A percentile compares a stretch with the other conserved stretches of the same genome.
Conservation (phyloP, 2,329 filamentous ascomycete species). For the Alternaria sp. region DNA sequence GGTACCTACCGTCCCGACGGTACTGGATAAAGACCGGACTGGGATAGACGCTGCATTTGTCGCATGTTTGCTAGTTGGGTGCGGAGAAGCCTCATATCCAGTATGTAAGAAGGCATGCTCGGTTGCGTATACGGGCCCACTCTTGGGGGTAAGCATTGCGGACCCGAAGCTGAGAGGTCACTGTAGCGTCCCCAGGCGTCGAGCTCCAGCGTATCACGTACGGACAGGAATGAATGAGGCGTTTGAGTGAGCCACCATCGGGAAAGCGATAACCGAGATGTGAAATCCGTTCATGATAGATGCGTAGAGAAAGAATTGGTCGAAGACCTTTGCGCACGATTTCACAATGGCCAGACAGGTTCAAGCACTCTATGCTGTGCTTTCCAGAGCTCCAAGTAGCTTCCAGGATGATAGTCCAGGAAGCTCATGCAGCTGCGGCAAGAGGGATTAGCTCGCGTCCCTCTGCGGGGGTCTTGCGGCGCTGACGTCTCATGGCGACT, state of each 20-base stretch:
- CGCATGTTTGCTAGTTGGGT: constrained; percentile 21
- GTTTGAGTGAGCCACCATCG: neutral
- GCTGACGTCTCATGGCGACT: constrained; percentile 21
- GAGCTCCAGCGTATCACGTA: constrained; percentile 12
- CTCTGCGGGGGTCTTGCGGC: constrained; percentile 27
- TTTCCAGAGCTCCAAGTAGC: constrained; percentile 11
- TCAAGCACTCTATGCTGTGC: constrained; percentile 16
- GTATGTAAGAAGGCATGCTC: constrained; percentile 19
- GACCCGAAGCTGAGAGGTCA: constrained; percentile 26
- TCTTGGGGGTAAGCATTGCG: constrained; percentile 27
- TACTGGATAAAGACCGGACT: constrained; percentile 21
- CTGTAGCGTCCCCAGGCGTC: constrained; percentile 2
- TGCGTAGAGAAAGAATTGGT: neutral
- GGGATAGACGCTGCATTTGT: constrained; percentile 29
- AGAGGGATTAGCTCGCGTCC: constrained; percentile 12
- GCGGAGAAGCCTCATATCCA: constrained; percentile 31
- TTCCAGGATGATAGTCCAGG: constrained; percentile 9
- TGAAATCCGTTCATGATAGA: neutral
- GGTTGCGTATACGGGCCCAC: constrained; percentile 21
- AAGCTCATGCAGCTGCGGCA: constrained; percentile 13
- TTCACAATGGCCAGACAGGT: neutral
- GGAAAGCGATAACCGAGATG: neutral
- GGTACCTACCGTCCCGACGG: constrained; percentile 26
- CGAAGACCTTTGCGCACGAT: neutral
- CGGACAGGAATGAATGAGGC: neutral